Conservation (phyloP, 345 rosid genomes). For the Eucalyptus guilfoylei region DNA sequence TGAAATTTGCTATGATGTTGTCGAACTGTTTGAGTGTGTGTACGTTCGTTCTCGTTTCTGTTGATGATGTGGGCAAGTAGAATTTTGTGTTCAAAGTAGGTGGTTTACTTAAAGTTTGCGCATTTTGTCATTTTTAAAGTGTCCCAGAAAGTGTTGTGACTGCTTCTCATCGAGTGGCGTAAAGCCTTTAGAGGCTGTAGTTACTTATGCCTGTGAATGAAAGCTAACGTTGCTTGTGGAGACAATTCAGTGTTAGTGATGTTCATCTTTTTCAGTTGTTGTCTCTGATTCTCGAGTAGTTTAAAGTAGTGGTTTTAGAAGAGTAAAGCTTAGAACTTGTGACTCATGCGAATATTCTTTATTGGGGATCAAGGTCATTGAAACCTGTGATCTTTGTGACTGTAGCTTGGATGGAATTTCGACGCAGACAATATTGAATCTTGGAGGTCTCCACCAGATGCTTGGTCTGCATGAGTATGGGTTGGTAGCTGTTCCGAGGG, state of each 20-base stretch:
- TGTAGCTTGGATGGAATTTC: not conserved
- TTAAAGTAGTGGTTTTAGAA: not conserved
- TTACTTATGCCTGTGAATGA: not conserved
- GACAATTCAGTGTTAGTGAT: not conserved
- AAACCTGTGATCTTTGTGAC: not conserved
- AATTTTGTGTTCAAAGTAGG: not conserved
- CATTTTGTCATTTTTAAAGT: not conserved
- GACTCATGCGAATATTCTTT: not conserved
- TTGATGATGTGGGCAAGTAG: not conserved
- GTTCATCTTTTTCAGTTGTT: not conserved
- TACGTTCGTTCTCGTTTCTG: not conserved
- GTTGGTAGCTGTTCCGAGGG: slow-evolving; percentile 46
- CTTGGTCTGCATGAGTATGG: slow-evolving; percentile 37
- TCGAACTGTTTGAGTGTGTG: not conserved
- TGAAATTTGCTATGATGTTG: not conserved
- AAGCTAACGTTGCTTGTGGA: not conserved
- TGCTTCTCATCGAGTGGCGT: not conserved
- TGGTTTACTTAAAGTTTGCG: not conserved
- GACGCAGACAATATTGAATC: slow-evolving; percentile 13
- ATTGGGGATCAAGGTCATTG: not conserved
- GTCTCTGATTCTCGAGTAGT: not conserved
- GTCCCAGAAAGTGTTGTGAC: not conserved
- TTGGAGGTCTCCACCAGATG: slow-evolving; percentile 54
- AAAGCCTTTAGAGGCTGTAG: not conserved
- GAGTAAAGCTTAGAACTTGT: not conserved